phyloP scores from a whole-genome alignment of 1,284 basidiomycete species.

The Cutaneotrichosporon spelunceum region DNA sequence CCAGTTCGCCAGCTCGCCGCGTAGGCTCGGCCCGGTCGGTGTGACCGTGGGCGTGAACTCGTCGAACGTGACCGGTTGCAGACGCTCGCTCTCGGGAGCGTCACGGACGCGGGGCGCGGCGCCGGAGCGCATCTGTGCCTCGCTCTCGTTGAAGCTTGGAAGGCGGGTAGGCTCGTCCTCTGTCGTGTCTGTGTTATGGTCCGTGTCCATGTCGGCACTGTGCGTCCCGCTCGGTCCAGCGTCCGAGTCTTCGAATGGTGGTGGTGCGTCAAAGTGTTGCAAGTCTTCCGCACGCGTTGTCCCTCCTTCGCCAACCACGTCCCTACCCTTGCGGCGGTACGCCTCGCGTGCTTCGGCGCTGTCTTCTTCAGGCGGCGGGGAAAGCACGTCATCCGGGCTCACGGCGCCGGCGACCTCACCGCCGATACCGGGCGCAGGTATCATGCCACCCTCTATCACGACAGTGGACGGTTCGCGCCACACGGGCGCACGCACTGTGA shows the following conservation, averaged over 20 bases:
- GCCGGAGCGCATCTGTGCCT: constrained; percentile 40
- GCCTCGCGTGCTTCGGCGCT: constrained; percentile 43
- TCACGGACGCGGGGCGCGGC: constrained; percentile 26
- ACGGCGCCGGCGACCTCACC: background rate
- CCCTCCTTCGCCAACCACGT: constrained; percentile 45
- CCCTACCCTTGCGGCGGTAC: constrained; percentile 48
- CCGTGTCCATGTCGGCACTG: background rate
- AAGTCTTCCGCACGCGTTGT: constrained; percentile 25
- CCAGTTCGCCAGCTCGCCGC: constrained; percentile 45
- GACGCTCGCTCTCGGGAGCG: constrained; percentile 26
- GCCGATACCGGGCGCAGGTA: constrained; percentile 21
- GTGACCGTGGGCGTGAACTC: constrained; percentile 9
- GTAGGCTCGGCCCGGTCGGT: constrained; percentile 11
- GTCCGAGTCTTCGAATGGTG: constrained; percentile 34
- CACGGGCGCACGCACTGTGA: constrained; percentile 33
- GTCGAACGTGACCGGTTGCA: constrained; percentile 31
- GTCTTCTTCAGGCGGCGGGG: constrained; percentile 8
- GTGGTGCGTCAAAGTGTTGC: constrained; percentile 25
- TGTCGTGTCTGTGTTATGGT: background rate
- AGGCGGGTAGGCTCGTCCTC: constrained; percentile 15
- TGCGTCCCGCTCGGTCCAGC: constrained; percentile 15
- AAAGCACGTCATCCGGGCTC: constrained; percentile 16
- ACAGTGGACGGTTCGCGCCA: constrained; percentile 41
- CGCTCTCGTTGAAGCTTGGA: constrained; percentile 44
- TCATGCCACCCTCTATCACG: constrained; percentile 34